phyloP scores from a whole-genome alignment of 2,329 filamentous ascomycete species.

The Aspergillus quadricinctus region DNA sequence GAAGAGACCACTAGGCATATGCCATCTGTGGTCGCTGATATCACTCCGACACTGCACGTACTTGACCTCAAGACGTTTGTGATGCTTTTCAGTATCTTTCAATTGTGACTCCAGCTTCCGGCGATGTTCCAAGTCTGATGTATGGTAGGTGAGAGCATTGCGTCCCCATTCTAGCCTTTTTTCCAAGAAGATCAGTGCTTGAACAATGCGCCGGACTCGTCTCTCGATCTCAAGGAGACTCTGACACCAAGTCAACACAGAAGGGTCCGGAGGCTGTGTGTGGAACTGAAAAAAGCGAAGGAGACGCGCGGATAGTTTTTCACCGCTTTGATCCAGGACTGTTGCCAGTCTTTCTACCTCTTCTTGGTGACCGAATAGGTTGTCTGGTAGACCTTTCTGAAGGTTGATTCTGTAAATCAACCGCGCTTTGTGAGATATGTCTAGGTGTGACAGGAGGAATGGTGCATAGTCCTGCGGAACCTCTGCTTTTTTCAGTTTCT shows the following conservation, averaged over 20 bases:
- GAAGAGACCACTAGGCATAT: background rate
- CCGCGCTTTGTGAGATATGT: background rate
- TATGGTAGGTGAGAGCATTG: background rate
- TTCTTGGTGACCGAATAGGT: background rate
- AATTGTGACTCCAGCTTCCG: no score
- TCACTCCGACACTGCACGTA: background rate
- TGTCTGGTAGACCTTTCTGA: background rate
- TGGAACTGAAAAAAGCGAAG: background rate
- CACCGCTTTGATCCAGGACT: background rate
- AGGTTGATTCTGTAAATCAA: background rate
- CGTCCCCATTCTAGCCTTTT: background rate
- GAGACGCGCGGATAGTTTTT: background rate
- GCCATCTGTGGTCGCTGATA: background rate
- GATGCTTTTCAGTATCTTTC: background rate
- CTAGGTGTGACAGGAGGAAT: background rate
- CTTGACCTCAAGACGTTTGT: background rate
- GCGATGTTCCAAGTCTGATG: no score
- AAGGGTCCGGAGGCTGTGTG: background rate
- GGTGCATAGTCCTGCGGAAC: background rate
- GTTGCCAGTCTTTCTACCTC: background rate
- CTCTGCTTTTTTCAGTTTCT: background rate
- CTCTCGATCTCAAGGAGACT: background rate
- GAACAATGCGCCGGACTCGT: background rate
- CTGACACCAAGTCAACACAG: background rate
- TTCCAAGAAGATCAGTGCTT: background rate